A percentile compares a stretch with the other conserved stretches of the same genome.
phyloP scores from a whole-genome alignment of 768 basidiomycete genomes.

The Naganishia friedmannii region DNA sequence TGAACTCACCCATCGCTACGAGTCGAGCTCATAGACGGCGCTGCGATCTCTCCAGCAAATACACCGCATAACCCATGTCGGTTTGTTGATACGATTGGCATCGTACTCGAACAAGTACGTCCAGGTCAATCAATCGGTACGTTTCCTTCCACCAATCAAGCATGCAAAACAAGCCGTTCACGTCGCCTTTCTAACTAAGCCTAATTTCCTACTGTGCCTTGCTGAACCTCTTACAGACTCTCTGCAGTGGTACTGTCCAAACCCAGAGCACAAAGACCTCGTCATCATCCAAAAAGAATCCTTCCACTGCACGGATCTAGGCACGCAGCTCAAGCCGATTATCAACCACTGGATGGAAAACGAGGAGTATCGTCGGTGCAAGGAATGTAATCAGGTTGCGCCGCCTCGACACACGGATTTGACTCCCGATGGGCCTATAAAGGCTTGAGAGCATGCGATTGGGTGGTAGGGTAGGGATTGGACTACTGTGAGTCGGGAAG shows the following conservation, averaged over 20 bases:
- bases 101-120: slow-evolving; percentile 83
- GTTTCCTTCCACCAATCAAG: slow-evolving; percentile 41
- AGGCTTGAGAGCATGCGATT: not conserved
- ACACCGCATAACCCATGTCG: slow-evolving; percentile 95
- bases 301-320: slow-evolving; percentile 85
- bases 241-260: slow-evolving; percentile 86
- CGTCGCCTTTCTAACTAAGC: not conserved
- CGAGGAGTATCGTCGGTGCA: slow-evolving; percentile 66
- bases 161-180: not conserved
- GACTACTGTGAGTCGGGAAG: no score
- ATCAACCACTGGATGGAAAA: slow-evolving; percentile 78
- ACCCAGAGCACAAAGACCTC: slow-evolving; percentile 60
- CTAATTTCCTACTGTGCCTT: not conserved
- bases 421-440: not conserved
- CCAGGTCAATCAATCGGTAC: slow-evolving; percentile 71
- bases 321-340: slow-evolving; percentile 86
- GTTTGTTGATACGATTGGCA: slow-evolving; percentile 81
- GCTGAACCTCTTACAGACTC: slow-evolving; percentile 60
- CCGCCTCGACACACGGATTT: slow-evolving; percentile 57
- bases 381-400: slow-evolving; percentile 65
- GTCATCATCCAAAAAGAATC: slow-evolving; percentile 77
- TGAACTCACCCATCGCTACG: no score
- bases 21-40: not conserved
- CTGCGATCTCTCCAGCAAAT: slow-evolving; percentile 61
- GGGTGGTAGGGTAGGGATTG: no score